Evolutionary conservation across 495 filamentous ascomycete genomes (phyloP), one percentile per base, ranked within the genome.

Genomic region (Talaromyces ruber): DNA sequence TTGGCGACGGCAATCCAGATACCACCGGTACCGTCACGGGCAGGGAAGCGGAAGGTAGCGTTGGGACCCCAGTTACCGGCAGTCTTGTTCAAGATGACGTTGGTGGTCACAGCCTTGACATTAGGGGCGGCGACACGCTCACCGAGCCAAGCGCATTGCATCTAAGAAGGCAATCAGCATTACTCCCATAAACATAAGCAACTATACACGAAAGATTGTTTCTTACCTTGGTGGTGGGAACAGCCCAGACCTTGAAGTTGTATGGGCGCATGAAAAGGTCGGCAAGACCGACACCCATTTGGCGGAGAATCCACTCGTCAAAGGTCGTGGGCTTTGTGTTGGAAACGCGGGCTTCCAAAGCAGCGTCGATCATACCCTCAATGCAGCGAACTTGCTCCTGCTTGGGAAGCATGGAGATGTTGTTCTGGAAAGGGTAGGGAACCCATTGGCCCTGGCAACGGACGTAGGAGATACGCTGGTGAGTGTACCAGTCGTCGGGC

Each of bases 171-270:
- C 22, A 61, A 30, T 61, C 32, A 65, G 34, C 51, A 39, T 57
- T 25, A n/a, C 45, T 45, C 16, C 18, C 28, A 7, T 14, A 12
- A 24, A 11, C 11, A 43, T 9, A 28, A 32, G 26, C 43, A 21
- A 2, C 14, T 57, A n/a, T 39, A 11, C 30, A 6, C 18, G 54
- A 9, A 3, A 1, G 16, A 55, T 16, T 24, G 26, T 30, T 22
- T 30, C 16, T 34, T 60, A 97, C 94, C 89, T 95, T 96, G 62
- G 89, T 95, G 26, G 95, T 98, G 43, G 95, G 94, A 69, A 98
- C 93, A 62, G 94, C 95, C 94, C 94, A 99, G 71, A 98, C 94
- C 80, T 99, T 99, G 86, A 86, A 98, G 85, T 99, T 99, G 84
- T 99, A 99, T 52, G 94, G 94, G 68, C 95, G 81, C 94, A 99